Conservation (phyloP, 257 asterid species). For the Datura wrightii region DNA sequence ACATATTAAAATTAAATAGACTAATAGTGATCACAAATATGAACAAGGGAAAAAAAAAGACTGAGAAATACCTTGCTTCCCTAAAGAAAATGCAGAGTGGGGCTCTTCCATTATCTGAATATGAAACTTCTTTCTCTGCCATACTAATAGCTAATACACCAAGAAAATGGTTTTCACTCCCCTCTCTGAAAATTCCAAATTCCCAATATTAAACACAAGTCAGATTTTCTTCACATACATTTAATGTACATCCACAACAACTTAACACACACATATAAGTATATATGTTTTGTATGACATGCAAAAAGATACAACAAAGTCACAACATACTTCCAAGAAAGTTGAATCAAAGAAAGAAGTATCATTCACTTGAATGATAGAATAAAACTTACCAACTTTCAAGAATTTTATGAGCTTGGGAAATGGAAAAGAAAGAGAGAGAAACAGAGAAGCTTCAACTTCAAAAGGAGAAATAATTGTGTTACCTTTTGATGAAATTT, state of each 20-base stretch:
- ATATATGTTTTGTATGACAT: background rate
- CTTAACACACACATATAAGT: background rate
- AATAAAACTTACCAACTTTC: constrained; percentile 24
- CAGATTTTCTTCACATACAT: background rate
- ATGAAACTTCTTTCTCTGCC: constrained; percentile 44
- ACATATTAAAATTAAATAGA: background rate
- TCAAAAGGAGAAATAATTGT: background rate
- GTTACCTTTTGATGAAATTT: background rate
- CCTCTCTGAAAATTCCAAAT: constrained; percentile 4
- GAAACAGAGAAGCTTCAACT: background rate
- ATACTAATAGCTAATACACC: constrained; percentile 25
- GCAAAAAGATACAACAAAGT: background rate
- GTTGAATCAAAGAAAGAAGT: background rate
- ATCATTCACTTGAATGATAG: background rate
- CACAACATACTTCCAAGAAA: background rate
- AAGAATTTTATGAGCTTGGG: constrained; percentile 1
- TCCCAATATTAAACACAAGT: background rate
- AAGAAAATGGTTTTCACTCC: constrained; percentile 14
- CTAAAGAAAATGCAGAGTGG: constrained; percentile 49
- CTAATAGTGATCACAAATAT: background rate
- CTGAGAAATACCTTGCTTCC: constrained; percentile 47
- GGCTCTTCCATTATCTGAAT: constrained; percentile 36
- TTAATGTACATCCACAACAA: background rate
- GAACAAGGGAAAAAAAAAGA: background rate
- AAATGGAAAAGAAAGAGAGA: background rate